Evolutionary conservation across 2,329 filamentous ascomycete species (phyloP).

Genomic region (Dothiorella sarmentorum): DNA sequence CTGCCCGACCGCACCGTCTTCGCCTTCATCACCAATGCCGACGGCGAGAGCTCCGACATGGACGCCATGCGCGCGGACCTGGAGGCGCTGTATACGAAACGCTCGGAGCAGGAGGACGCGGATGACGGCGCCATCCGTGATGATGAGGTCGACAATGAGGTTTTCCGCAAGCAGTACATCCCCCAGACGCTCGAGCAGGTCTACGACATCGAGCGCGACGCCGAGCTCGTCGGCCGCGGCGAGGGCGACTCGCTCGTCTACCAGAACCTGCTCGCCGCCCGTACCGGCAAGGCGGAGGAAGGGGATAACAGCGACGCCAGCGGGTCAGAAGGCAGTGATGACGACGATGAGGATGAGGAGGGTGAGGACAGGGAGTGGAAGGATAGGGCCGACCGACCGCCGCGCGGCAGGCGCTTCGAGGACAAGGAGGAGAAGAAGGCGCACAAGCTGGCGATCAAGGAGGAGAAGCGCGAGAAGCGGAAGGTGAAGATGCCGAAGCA

Average conservation of each 20-base stretch:
- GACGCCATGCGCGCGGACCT: slow-evolving; percentile 60
- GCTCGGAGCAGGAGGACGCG: slow-evolving; percentile 50
- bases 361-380: slow-evolving; percentile 24
- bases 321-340: slow-evolving; percentile 22
- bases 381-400: slow-evolving; percentile 31
- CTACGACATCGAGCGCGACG: slow-evolving; percentile 92
- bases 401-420: slow-evolving; percentile 59
- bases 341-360: neutral
- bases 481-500: slow-evolving; percentile 97
- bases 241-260: slow-evolving; percentile 78
- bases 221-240: slow-evolving; percentile 69
- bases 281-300: slow-evolving; percentile 42
- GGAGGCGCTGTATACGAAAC: slow-evolving; percentile 63
- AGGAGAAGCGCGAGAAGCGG: slow-evolving; percentile 89
- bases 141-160: slow-evolving; percentile 78
- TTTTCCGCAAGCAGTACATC: slow-evolving; percentile 95
- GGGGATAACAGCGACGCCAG: slow-evolving; percentile 26
- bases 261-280: slow-evolving; percentile 70
- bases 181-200: slow-evolving; percentile 94
- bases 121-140: slow-evolving; percentile 43
- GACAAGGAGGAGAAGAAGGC: slow-evolving; percentile 88
- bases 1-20: slow-evolving; percentile 78
- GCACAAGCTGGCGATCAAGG: slow-evolving; percentile 89
- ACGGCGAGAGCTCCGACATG: slow-evolving; percentile 60
- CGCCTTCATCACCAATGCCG: slow-evolving; percentile 68